Evolutionary conservation across 2,329 filamentous ascomycete species (phyloP).

Genomic region (Diaporthe nobilis): DNA sequence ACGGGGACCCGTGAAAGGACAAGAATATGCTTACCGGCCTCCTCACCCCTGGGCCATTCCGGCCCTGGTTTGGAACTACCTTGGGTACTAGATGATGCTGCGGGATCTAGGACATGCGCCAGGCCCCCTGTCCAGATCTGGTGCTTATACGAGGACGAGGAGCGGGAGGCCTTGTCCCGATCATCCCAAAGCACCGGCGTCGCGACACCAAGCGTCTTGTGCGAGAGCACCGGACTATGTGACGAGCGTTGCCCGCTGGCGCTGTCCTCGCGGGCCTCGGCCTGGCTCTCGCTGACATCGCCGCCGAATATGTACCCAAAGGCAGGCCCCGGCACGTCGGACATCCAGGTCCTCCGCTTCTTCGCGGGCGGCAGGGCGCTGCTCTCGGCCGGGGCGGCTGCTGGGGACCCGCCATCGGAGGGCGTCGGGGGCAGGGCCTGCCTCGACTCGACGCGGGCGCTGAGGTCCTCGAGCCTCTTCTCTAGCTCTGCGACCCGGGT

Average conservation of each 20-base stretch:
- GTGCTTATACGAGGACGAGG: neutral
- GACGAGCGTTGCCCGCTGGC: slow-evolving; percentile 1
- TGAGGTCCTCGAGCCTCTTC: slow-evolving; percentile 64
- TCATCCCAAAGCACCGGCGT: slow-evolving; percentile 12
- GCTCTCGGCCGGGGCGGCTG: neutral
- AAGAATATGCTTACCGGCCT: slow-evolving; percentile 49
- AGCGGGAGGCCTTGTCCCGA: neutral
- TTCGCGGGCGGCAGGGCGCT: neutral
- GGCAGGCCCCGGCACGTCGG: neutral
- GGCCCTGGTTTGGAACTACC: neutral
- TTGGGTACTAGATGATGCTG: neutral
- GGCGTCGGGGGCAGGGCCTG: slow-evolving; percentile 43
- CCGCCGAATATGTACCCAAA: slow-evolving; percentile 24
- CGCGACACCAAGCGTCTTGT: slow-evolving; percentile 11
- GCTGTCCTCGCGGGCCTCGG: neutral
- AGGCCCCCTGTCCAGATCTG: neutral
- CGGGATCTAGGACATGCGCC: neutral
- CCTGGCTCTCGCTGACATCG: neutral
- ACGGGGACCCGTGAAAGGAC: no score
- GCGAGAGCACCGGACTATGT: neutral
- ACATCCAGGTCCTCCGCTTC: neutral
- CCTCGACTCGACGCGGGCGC: slow-evolving; percentile 57
- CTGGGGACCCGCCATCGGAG: slow-evolving; percentile 29
- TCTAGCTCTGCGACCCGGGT: slow-evolving; percentile 66
- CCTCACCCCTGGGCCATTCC: slow-evolving; percentile 53